Base-by-base conservation (phyloP, 495 filamentous ascomycete species). In the Talaromyces trachyspermus region DNA sequence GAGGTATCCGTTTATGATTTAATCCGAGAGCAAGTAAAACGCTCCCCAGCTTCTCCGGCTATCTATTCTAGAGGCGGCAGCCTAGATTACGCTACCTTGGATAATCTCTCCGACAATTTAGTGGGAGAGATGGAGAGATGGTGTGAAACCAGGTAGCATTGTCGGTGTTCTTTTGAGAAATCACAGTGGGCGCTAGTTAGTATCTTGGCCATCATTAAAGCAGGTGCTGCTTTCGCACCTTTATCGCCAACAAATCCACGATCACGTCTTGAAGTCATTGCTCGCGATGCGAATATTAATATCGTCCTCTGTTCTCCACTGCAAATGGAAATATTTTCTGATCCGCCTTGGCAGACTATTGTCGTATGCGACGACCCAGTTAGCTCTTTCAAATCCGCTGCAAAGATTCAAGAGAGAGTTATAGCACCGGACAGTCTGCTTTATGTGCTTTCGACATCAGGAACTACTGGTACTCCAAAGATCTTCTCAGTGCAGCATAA, bases 181-280 rank as follows among this genome's bases (percentile, higher is more conserved):
- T 69, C 68, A 0, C 52, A 60, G 29, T 74, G 67, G 69, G 57
- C 62, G 3, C 40, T 64, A 0, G 62, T 78, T 8, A 56, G 66
- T 11, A 63, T 69, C 27, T 51, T 74, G 18, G 72, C 64, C 0
- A 58, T 74, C n/a, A 46, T 72, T 44, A 71, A 73, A 51, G 66
- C 79, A 20, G 80, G 80, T 1, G 77, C 71, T 15, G 76, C 63
- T 0, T 76, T 75, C 50, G 77, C 81, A 18, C 78, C 76, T 4
- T 56, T 83, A 15, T 76, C 81, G 24, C 73, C 78, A 11, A 62
- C 62, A 4, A 17, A 68, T 48, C 35, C 32, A 65, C 5, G 66
- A 27, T 32, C 43, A 44, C 49, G 39, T 35, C 45, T 83, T 47
- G 43, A 60, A 24, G 49, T 50, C 2, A 78, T 74, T 2, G 85